These are phyloP conservation scores for Coemansia sp. DNA, from an alignment of 192 early-diverging fungal species.

Conservation along the genomic window DNA sequence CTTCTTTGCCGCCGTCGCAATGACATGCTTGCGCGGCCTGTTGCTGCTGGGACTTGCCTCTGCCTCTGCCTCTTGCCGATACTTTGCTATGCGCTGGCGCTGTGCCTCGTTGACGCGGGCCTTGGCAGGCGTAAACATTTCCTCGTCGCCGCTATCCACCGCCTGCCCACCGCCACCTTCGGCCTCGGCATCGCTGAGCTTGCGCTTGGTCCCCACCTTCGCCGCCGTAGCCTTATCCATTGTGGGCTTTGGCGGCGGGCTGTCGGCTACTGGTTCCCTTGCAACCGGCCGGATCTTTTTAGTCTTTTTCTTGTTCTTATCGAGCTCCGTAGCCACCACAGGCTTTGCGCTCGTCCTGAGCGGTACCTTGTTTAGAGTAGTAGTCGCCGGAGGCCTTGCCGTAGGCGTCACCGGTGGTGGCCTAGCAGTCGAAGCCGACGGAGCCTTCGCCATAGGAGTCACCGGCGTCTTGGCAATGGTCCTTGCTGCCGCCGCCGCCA, in stretches of 20 bases:
- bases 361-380: neutral
- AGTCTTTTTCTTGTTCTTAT: conserved; percentile 5
- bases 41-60: neutral
- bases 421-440: neutral
- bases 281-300: neutral
- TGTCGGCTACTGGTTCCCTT: neutral
- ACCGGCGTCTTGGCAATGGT: too few relatives aligned
- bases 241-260: neutral
- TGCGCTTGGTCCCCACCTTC: conserved; percentile 32
- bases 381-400: neutral
- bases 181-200: conserved; percentile 31
- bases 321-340: neutral
- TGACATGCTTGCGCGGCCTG: conserved; percentile 1
- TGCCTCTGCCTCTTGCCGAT: neutral
- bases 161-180: conserved; percentile 4
- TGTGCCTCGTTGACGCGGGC: neutral
- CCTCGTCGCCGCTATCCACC: conserved; percentile 27
- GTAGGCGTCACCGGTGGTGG: neutral
- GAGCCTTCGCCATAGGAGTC: too few relatives aligned
- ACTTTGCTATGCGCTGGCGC: neutral
- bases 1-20: neutral
- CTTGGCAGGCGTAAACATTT: conserved; percentile 17
- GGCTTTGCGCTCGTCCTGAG: neutral
- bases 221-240: conserved; percentile 19
- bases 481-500: neutral